These are phyloP conservation scores for Cenchrus fungigraminus DNA, from an alignment of 176 grass and related monocot species.

Conservation along the genomic window DNA sequence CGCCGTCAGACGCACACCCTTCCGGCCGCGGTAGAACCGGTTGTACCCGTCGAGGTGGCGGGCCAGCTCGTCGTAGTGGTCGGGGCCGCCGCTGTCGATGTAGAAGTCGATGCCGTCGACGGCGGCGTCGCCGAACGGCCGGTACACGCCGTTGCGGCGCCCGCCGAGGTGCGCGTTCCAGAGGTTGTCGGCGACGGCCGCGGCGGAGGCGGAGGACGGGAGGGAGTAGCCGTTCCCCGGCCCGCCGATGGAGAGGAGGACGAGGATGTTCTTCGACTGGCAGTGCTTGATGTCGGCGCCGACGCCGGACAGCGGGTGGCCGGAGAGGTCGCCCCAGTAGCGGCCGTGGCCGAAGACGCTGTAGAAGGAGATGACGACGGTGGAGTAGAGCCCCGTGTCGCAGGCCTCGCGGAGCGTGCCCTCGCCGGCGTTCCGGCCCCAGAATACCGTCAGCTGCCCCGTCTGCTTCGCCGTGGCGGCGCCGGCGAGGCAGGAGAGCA, in stretches of 20 bases:
- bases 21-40: not conserved
- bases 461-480: not conserved
- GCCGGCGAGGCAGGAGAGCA: not conserved
- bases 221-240: not conserved
- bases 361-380: constrained; percentile 31
- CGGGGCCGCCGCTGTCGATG: not conserved
- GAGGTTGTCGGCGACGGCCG: constrained; percentile 5
- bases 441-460: not conserved
- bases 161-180: constrained; percentile 9
- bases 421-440: constrained; percentile 24
- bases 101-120: constrained; percentile 28
- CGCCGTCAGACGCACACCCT: constrained; percentile 29
- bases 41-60: not conserved
- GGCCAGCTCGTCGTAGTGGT: constrained; percentile 34
- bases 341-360: constrained; percentile 18
- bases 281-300: constrained; percentile 30
- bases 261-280: not conserved
- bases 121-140: constrained; percentile 6
- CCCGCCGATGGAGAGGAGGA: constrained; percentile 26
- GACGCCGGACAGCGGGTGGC: not conserved
- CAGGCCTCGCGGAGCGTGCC: not conserved
- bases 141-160: not conserved
- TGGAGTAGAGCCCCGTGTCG: constrained; percentile 17
- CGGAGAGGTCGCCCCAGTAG: constrained; percentile 22
- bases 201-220: not conserved